Percentiles rank a stretch among this genome's conserved stretches.
Conservation (phyloP, 1,284 basidiomycete genomes). For the Thelephora terrestris region DNA sequence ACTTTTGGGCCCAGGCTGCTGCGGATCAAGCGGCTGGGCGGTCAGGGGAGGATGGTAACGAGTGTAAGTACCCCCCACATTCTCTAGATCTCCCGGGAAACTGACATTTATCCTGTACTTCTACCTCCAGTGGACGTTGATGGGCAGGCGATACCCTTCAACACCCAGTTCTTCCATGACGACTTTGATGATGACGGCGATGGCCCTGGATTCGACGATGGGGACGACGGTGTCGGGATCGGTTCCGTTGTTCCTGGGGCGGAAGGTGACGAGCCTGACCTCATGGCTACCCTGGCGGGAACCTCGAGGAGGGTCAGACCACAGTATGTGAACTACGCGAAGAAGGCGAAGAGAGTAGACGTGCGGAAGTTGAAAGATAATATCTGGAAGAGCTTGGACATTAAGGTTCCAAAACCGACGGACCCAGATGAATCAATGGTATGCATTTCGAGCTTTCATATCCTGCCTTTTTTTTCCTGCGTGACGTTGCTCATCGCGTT, state of each 20-base stretch:
- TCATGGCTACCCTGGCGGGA: constrained; percentile 74
- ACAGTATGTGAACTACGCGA: constrained; percentile 91
- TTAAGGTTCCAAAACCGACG: constrained; percentile 35
- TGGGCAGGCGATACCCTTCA: constrained; percentile 66
- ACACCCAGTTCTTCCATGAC: constrained; percentile 96
- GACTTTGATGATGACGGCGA: constrained; percentile 67
- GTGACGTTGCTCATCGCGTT: constrained; percentile 1
- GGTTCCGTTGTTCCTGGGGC: constrained; percentile 31
- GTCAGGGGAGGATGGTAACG: constrained; percentile 47
- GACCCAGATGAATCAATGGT: constrained; percentile 48
- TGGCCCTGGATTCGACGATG: constrained; percentile 67
- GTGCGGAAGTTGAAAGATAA: constrained; percentile 96
- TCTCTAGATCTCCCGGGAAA: neutral
- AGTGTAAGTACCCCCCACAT: constrained; percentile 35
- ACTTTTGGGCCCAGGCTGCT: constrained; percentile 92
- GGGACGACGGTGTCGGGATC: constrained; percentile 46
- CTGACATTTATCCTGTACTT: neutral
- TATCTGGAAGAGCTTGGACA: constrained; percentile 89
- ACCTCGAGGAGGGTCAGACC: constrained; percentile 75
- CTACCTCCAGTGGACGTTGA: constrained; percentile 29
- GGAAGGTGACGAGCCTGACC: constrained; percentile 74
- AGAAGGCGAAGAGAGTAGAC: constrained; percentile 94
- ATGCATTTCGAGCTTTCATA: no score
- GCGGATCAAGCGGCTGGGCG: constrained; percentile 64
- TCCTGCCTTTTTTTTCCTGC: neutral